These are phyloP conservation scores for Ampelomyces quisqualis DNA, from an alignment of 2,329 filamentous ascomycete genomes.

Conservation along the genomic window DNA sequence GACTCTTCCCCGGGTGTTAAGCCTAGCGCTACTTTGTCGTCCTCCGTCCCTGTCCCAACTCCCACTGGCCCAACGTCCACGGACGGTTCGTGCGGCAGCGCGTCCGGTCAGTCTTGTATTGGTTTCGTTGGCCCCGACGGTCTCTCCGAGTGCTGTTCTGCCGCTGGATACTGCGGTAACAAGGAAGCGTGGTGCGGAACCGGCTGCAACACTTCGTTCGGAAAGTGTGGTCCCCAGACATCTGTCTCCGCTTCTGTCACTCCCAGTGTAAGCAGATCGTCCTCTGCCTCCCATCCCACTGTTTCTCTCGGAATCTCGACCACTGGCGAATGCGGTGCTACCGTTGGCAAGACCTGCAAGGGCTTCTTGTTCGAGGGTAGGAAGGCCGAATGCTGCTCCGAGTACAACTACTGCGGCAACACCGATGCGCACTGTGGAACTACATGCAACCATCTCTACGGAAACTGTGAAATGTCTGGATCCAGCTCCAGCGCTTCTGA, in stretches of 20 bases:
- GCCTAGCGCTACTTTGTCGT: constrained; percentile 31
- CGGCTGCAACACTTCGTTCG: constrained; percentile 23
- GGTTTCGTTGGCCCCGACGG: constrained; percentile 27
- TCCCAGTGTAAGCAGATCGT: constrained; percentile 3
- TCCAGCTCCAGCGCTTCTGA: constrained; percentile 6
- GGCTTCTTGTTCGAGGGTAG: constrained; percentile 25
- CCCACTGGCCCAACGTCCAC: constrained; percentile 24
- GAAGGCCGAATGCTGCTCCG: constrained; percentile 45
- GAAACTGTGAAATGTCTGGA: constrained; percentile 21
- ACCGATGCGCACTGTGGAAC: constrained; percentile 16
- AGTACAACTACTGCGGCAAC: constrained; percentile 45
- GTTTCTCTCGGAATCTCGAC: constrained; percentile 7
- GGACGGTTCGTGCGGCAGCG: constrained; percentile 24
- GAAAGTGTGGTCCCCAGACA: constrained; percentile 14
- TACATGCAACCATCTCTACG: constrained; percentile 27
- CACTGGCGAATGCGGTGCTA: constrained; percentile 11
- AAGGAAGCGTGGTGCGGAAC: constrained; percentile 26
- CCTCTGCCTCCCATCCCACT: constrained; percentile 3
- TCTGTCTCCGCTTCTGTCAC: background rate
- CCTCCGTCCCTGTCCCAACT: constrained; percentile 16
- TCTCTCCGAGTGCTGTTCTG: constrained; percentile 48
- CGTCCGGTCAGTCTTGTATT: constrained; percentile 19
- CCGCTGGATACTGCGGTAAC: constrained; percentile 44
- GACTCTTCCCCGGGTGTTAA: constrained; percentile 33
- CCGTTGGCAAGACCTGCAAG: constrained; percentile 22